Evolutionary conservation across 2,329 filamentous ascomycete genomes (phyloP).

Genomic region (Dothistroma pini): DNA sequence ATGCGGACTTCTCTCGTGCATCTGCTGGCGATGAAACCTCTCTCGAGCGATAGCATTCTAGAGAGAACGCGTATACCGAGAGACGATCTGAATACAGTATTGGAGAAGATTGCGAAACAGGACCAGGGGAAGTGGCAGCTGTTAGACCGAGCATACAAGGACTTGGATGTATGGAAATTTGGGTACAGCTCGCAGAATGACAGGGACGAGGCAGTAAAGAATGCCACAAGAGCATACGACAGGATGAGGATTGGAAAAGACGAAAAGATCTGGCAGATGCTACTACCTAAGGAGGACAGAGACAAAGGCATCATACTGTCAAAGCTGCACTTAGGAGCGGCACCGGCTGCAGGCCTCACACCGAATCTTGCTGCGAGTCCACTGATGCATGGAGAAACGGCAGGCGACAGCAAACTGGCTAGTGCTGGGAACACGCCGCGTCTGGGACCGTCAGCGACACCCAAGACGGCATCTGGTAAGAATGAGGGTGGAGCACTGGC

Average conservation of each 20-base stretch:
- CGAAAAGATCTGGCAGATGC: conserved; percentile 60
- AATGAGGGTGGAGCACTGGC: conserved; percentile 28
- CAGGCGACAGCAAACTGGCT: conserved; percentile 18
- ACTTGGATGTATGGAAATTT: conserved; percentile 61
- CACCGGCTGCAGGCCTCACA: conserved; percentile 23
- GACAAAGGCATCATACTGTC: conserved; percentile 61
- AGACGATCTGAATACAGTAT: conserved; percentile 46
- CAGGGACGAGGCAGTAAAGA: conserved; percentile 57
- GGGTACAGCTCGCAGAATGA: conserved; percentile 54
- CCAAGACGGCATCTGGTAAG: conserved; percentile 24
- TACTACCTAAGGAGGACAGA: conserved; percentile 58
- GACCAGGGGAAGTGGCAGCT: conserved; percentile 52
- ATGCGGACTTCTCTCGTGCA: conserved; percentile 46
- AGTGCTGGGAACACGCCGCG: conserved; percentile 30
- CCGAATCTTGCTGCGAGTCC: conserved; percentile 32
- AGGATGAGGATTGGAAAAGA: conserved; percentile 56
- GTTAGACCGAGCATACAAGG: conserved; percentile 57
- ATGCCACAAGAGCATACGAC: conserved; percentile 61
- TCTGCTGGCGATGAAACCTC: conserved; percentile 53
- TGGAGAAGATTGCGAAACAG: conserved; percentile 51
- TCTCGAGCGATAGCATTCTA: conserved; percentile 47
- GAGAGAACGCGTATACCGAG: conserved; percentile 47
- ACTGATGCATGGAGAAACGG: conserved; percentile 20
- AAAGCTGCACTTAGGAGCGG: conserved; percentile 50
- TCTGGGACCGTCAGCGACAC: conserved; percentile 26